phyloP scores from a whole-genome alignment of 1,284 basidiomycete genomes.

The Heliocybe sulcata region DNA sequence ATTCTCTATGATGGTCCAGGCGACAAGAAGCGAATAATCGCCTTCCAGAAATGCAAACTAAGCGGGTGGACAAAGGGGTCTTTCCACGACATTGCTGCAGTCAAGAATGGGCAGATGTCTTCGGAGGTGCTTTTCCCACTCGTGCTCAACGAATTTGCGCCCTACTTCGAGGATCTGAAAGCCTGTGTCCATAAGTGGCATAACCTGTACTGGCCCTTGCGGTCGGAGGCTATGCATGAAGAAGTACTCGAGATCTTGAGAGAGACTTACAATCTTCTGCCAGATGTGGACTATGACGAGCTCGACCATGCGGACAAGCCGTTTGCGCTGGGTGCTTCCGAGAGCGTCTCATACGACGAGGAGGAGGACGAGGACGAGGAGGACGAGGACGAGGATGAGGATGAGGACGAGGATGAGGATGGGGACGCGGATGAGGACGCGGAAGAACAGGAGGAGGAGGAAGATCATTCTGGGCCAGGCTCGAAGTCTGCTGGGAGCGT shows the following conservation, averaged over 20 bases:
- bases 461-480: too few species aligned
- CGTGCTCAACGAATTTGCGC: neutral
- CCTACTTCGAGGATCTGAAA: constrained; percentile 1
- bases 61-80: neutral
- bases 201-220: neutral
- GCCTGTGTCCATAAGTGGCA: neutral
- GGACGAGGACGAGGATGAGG: neutral
- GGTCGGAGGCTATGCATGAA: neutral
- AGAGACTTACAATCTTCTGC: neutral
- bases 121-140: neutral
- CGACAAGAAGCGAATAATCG: neutral
- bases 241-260: neutral
- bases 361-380: neutral
- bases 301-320: neutral
- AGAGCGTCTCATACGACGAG: neutral
- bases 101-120: neutral
- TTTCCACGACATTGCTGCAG: neutral
- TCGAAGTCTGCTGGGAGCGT: too few species aligned
- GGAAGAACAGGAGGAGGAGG: neutral
- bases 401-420: neutral
- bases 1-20: neutral
- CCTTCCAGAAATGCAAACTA: neutral
- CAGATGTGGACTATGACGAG: neutral
- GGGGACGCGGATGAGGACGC: neutral
- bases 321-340: neutral